Evolutionary conservation across 2,329 filamentous ascomycete genomes (phyloP).

Genomic region (Raffaelea albimanens): DNA sequence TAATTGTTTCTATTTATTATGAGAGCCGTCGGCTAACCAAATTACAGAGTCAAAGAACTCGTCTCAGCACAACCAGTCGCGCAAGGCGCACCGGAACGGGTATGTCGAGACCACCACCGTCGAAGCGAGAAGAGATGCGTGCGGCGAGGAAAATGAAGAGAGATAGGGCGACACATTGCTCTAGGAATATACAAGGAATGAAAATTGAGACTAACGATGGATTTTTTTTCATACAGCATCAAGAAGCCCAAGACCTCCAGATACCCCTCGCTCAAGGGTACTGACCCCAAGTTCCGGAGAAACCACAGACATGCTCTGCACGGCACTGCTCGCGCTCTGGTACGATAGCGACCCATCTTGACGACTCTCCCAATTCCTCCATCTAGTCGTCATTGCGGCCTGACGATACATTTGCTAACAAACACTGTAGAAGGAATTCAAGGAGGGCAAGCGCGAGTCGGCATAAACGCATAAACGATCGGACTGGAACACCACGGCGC

Average conservation of each 20-base stretch:
- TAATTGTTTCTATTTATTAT: too few species aligned
- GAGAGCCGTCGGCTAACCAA: too few species aligned
- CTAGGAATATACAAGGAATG: background rate
- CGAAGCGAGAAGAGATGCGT: background rate
- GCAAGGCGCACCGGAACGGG: constrained; percentile 99
- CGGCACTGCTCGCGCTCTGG: constrained; percentile 95
- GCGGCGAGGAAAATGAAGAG: background rate
- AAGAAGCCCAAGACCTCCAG: constrained; percentile 99
- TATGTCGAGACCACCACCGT: constrained; percentile 40
- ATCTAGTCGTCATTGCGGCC: too few species aligned
- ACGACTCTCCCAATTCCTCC: too few species aligned
- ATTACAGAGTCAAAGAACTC: constrained; percentile 96
- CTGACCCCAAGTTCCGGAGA: constrained; percentile 98
- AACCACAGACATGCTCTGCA: constrained; percentile 99
- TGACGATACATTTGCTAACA: constrained; percentile 21
- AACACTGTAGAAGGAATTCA: constrained; percentile 76
- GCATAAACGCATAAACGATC: constrained; percentile 15
- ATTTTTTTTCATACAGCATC: constrained; percentile 55
- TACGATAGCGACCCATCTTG: constrained; percentile 33
- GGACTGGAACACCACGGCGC: background rate
- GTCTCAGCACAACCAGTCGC: constrained; percentile 96
- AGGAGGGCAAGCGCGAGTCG: constrained; percentile 56
- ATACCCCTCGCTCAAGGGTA: constrained; percentile 97
- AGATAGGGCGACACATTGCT: background rate
- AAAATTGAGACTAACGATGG: background rate